These are phyloP conservation scores for Podospora pseudoanserina DNA, from an alignment of 495 filamentous ascomycete species.

Conservation along the genomic window DNA sequence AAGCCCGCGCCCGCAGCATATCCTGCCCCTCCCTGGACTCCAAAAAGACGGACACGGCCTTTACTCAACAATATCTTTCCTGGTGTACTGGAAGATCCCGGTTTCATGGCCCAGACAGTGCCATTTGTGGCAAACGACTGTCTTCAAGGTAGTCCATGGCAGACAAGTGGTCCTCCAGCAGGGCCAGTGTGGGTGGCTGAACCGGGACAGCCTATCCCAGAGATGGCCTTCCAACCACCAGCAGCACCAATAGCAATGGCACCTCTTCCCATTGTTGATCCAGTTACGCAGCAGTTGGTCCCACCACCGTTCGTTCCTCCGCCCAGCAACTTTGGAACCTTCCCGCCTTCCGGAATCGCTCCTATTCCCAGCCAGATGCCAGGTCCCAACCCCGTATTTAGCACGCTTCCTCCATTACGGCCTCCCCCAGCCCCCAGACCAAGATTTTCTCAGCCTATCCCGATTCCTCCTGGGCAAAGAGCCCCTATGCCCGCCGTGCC, in stretches of 20 bases:
- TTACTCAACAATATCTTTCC: constrained; percentile 28
- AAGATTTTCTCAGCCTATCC: not conserved
- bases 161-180: not conserved
- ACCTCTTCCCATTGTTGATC: not conserved
- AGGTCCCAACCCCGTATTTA: not conserved
- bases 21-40: constrained; percentile 9
- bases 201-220: not conserved
- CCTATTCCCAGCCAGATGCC: not conserved
- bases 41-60: constrained; percentile 24
- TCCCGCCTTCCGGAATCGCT: not conserved
- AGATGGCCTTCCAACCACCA: not conserved
- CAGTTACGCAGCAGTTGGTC: not conserved
- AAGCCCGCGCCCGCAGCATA: constrained; percentile 11
- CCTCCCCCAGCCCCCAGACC: constrained; percentile 7
- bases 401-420: not conserved
- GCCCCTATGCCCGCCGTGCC: not conserved
- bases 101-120: not conserved
- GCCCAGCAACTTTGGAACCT: constrained; percentile 1
- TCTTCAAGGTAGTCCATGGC: not conserved
- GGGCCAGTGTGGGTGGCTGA: not conserved
- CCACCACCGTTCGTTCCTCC: not conserved
- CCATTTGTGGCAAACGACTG: not conserved
- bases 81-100: not conserved
- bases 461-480: not conserved
- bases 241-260: not conserved